Evolutionary conservation across 257 asterid genomes (phyloP).

Genomic region (Fraxinus cuspidata): DNA sequence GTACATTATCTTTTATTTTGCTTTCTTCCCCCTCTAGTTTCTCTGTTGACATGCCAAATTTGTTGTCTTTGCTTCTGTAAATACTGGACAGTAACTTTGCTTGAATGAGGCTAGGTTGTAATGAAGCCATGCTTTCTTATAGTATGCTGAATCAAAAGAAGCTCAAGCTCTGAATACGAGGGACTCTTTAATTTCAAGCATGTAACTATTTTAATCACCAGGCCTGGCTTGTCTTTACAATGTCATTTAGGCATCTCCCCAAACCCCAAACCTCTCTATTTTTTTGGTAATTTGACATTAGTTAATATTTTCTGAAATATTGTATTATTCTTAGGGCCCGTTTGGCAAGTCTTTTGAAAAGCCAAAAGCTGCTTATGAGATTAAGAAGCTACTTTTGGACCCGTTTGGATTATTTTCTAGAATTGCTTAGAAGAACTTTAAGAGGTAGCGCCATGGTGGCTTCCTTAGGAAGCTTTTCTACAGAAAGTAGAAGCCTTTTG

Average conservation of each 20-base stretch:
- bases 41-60: neutral
- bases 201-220: neutral
- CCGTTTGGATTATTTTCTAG: too few species aligned
- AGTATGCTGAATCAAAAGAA: neutral
- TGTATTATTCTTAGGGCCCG: neutral
- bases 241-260: neutral
- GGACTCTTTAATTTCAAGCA: neutral
- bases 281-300: neutral
- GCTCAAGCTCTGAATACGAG: neutral
- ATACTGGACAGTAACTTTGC: neutral
- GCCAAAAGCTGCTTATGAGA: too few species aligned
- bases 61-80: neutral
- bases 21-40: neutral
- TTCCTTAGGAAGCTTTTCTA: too few species aligned
- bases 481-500: too few species aligned
- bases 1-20: conserved; percentile 36
- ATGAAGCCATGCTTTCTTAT: neutral
- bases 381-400: too few species aligned
- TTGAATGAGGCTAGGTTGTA: neutral
- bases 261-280: too few species aligned
- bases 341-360: too few species aligned
- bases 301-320: neutral
- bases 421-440: too few species aligned
- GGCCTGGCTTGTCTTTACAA: too few species aligned
- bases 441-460: too few species aligned